These are phyloP conservation scores for Penicillium sp. DNA, from an alignment of 2,329 filamentous ascomycete species.

Conservation along the genomic window DNA sequence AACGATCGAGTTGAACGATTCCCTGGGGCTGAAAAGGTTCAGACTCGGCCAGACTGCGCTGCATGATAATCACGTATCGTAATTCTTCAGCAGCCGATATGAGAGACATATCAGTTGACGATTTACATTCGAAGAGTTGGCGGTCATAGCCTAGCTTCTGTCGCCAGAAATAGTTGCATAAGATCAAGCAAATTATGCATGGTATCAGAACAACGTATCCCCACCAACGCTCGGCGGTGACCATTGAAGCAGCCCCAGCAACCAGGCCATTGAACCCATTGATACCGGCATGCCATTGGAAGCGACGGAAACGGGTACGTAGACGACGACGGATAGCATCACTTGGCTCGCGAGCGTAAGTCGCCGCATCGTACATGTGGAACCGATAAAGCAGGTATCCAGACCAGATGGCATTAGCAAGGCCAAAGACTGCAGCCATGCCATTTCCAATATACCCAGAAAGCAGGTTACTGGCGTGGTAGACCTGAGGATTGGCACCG, in stretches of 20 bases:
- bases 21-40: conserved; percentile 6
- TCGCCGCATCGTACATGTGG: conserved; percentile 35
- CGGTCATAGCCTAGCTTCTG: conserved; percentile 50
- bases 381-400: conserved; percentile 45
- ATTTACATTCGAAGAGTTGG: conserved; percentile 23
- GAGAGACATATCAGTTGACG: conserved; percentile 10
- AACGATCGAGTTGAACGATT: conserved; percentile 10
- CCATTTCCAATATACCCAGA: conserved; percentile 58
- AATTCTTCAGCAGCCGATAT: conserved; percentile 32
- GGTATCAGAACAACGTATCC: conserved; percentile 54
- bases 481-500: conserved; percentile 47
- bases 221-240: conserved; percentile 54
- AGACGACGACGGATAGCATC: conserved; percentile 35
- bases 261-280: conserved; percentile 50
- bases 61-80: conserved; percentile 24
- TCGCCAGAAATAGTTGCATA: conserved; percentile 53
- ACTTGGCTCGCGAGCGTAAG: conserved; percentile 28
- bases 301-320: conserved; percentile 38
- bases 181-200: conserved; percentile 48
- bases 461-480: conserved; percentile 51
- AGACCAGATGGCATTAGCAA: conserved; percentile 53
- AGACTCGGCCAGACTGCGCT: conserved; percentile 14
- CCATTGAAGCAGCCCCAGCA: conserved; percentile 51
- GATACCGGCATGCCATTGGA: conserved; percentile 48
- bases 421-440: conserved; percentile 50